Conservation (phyloP, 2,329 filamentous ascomycete species). For the Ophiostoma himal-ulmi region DNA sequence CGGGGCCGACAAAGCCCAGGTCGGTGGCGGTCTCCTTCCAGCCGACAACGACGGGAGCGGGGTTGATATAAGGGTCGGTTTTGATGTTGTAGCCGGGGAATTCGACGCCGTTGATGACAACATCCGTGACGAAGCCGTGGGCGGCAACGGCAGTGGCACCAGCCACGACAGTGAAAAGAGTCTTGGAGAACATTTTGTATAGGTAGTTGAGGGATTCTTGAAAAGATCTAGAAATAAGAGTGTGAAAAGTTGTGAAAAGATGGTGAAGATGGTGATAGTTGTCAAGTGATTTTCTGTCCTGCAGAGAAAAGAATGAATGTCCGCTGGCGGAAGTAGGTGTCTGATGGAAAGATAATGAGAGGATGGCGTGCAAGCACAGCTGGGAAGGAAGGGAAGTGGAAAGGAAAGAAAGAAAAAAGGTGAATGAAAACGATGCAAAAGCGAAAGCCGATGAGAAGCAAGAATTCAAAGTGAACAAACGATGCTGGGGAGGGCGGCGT, state of each 20-base stretch:
- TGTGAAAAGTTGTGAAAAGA: not conserved
- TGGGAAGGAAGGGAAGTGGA: not conserved
- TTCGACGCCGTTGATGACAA: slow-evolving; percentile 12
- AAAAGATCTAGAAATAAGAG: not conserved
- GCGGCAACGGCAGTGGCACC: slow-evolving; percentile 11
- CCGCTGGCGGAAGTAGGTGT: slow-evolving; percentile 12
- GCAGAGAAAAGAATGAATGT: slow-evolving; percentile 14
- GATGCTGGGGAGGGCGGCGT: not conserved
- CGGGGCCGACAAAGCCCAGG: slow-evolving; percentile 29
- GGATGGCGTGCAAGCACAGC: slow-evolving; percentile 13
- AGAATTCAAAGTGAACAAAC: not conserved
- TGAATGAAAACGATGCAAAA: slow-evolving; percentile 9
- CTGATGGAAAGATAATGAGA: slow-evolving; percentile 5
- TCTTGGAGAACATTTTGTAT: slow-evolving; percentile 14
- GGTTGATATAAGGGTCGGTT: slow-evolving; percentile 24
- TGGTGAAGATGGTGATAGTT: not conserved
- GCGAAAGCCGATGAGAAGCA: slow-evolving; percentile 14
- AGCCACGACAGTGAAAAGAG: slow-evolving; percentile 8
- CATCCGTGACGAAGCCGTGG: slow-evolving; percentile 15
- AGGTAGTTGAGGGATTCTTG: not conserved
- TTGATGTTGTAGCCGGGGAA: not conserved
- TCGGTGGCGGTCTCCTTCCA: slow-evolving; percentile 31
- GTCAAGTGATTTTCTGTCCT: not conserved
- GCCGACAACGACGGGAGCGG: slow-evolving; percentile 30
- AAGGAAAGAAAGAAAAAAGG: not conserved